Conservation (phyloP, 306 rosid genomes). For the Quercus gilva region DNA sequence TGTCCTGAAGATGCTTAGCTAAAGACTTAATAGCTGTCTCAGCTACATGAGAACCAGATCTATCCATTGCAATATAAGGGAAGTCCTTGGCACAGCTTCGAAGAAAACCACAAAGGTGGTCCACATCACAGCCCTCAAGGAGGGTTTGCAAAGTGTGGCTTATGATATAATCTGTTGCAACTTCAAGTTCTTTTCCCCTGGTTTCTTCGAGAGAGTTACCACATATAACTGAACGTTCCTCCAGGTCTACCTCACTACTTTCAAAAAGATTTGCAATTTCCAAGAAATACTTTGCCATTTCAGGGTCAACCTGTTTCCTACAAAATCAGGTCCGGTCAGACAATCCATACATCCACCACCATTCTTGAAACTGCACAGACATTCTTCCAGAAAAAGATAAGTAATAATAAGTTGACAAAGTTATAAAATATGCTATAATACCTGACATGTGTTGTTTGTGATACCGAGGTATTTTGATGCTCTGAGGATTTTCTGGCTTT, state of each 20-base stretch:
- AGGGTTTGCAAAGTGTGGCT: constrained; percentile 87
- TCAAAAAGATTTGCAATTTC: constrained; percentile 77
- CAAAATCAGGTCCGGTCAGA: constrained; percentile 18
- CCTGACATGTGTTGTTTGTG: constrained; percentile 51
- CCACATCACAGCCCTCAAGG: constrained; percentile 58
- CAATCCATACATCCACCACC: background rate
- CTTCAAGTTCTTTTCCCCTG: constrained; percentile 74
- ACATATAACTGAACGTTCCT: constrained; percentile 72
- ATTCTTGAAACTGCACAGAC: background rate
- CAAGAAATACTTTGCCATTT: constrained; percentile 60
- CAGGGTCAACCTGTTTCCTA: constrained; percentile 90
- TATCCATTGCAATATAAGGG: constrained; percentile 75
- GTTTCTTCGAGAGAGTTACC: constrained; percentile 83
- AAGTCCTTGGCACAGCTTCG: constrained; percentile 52
- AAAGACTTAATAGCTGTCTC: constrained; percentile 71
- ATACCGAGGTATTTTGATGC: constrained; percentile 5
- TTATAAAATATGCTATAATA: constrained; percentile 15
- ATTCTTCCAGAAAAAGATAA: background rate
- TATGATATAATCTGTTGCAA: constrained; percentile 82
- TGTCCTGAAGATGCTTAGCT: constrained; percentile 55
- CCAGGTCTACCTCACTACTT: constrained; percentile 53
- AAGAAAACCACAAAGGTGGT: constrained; percentile 65
- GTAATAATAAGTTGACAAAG: background rate
- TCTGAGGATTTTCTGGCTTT: constrained; percentile 20
- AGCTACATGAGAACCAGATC: constrained; percentile 91